Evolutionary conservation across 176 grass and related monocot species (phyloP).

Genomic region (Phoenix roebelenii): DNA sequence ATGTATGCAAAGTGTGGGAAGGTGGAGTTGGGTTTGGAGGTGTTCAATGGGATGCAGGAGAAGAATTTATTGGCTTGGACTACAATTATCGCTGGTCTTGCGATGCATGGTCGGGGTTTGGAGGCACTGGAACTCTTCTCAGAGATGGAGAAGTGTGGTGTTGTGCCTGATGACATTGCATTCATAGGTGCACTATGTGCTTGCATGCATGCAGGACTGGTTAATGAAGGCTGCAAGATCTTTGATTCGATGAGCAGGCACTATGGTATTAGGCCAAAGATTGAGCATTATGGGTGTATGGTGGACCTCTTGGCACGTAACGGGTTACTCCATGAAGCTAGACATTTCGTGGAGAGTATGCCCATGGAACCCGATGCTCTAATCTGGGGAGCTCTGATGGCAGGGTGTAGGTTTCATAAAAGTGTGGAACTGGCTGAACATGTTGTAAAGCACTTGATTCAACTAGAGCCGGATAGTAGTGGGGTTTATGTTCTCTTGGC

Average conservation of each 20-base stretch:
- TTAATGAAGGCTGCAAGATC: constrained; percentile 3
- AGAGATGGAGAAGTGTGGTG: background rate
- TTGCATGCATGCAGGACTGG: constrained; percentile 10
- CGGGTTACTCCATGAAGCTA: constrained; percentile 21
- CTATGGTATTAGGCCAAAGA: constrained; percentile 5
- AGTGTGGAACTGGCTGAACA: constrained; percentile 24
- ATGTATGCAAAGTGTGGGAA: too few relatives aligned
- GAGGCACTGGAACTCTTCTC: too few relatives aligned
- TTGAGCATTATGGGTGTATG: constrained; percentile 34
- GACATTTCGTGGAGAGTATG: constrained; percentile 27
- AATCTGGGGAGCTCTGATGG: constrained; percentile 30
- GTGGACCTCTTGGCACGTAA: constrained; percentile 42
- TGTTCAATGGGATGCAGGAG: too few relatives aligned
- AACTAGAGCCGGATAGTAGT: constrained; percentile 15
- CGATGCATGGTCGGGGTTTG: too few relatives aligned
- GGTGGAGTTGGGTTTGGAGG: too few relatives aligned
- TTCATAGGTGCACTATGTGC: constrained; percentile 1
- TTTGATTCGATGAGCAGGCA: constrained; percentile 8
- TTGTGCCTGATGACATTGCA: constrained; percentile 12
- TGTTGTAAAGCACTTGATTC: constrained; percentile 17
- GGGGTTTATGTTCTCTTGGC: constrained; percentile 26
- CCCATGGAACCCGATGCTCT: constrained; percentile 2
- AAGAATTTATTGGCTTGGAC: too few relatives aligned
- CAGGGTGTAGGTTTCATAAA: constrained; percentile 23
- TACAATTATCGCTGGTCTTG: too few relatives aligned